A percentile compares a stretch with the other conserved stretches of the same genome.
Evolutionary conservation across 2,329 filamentous ascomycete species (phyloP).

Genomic region (Trichoderma cornu-damae): DNA sequence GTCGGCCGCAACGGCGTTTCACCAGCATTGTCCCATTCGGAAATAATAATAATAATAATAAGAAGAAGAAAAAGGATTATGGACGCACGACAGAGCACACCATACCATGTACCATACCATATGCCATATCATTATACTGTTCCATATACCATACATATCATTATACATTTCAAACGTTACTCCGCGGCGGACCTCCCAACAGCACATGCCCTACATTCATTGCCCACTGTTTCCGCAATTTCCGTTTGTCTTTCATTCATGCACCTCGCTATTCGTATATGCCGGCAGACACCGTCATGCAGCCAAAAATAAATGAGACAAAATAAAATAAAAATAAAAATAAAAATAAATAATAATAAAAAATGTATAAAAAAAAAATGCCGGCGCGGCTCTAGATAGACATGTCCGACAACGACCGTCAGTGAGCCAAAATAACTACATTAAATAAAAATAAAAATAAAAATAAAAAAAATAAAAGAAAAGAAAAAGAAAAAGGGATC

Average conservation of each 20-base stretch:
- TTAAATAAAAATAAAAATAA: background rate
- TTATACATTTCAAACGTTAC: too few species aligned
- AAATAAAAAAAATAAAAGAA: background rate
- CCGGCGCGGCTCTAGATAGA: background rate
- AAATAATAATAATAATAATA: too few species aligned
- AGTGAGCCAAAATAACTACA: too few species aligned
- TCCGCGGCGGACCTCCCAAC: constrained; percentile 1
- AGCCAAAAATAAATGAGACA: too few species aligned
- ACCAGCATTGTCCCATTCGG: background rate
- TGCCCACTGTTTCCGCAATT: background rate
- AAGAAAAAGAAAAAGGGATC: background rate
- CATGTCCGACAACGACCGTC: background rate
- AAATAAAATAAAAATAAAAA: too few species aligned
- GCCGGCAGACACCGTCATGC: constrained; percentile 2
- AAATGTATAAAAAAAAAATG: too few species aligned
- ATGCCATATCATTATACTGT: too few species aligned
- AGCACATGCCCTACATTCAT: background rate
- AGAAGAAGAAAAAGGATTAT: background rate
- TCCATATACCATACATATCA: too few species aligned
- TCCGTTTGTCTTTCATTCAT: background rate
- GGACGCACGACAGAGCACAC: too few species aligned
- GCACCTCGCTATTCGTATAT: constrained; percentile 8
- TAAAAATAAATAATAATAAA: too few species aligned
- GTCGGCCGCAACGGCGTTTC: constrained; percentile 15
- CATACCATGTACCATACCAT: background rate